These are phyloP conservation scores for Isoetes engelmannii DNA, from an alignment of 83 land plant species.

Conservation along the genomic window DNA sequence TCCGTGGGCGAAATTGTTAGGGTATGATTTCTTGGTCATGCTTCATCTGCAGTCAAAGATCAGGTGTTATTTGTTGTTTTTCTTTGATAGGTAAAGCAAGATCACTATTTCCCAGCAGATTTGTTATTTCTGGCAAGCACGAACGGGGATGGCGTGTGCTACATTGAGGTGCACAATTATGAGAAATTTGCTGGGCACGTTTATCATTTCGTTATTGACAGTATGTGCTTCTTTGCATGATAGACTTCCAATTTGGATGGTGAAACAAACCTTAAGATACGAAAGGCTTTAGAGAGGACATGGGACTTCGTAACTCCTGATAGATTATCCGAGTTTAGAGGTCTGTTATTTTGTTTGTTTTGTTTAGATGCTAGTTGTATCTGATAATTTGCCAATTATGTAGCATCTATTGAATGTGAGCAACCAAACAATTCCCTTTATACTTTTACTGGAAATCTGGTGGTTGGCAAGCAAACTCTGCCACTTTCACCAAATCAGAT, in stretches of 20 bases:
- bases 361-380: neutral
- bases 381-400: slow-evolving; percentile 2
- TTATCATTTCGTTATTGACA: slow-evolving; percentile 1
- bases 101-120: slow-evolving; percentile 93
- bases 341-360: slow-evolving; percentile 22
- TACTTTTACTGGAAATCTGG: slow-evolving; percentile 94
- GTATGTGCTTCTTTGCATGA: slow-evolving; percentile 2
- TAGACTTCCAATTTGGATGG: slow-evolving; percentile 98
- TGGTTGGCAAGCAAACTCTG: slow-evolving; percentile 68
- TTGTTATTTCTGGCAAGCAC: slow-evolving; percentile 86
- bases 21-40: slow-evolving; percentile 36
- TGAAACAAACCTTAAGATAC: slow-evolving; percentile 94
- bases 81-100: slow-evolving; percentile 63
- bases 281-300: slow-evolving; percentile 93
- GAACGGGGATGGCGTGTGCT: slow-evolving; percentile 96
- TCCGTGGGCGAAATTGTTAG: slow-evolving; percentile 86
- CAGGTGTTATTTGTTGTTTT: neutral
- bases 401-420: slow-evolving; percentile 93
- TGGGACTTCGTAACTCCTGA: slow-evolving; percentile 89
- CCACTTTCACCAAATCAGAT: slow-evolving; percentile 92
- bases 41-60: neutral
- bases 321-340: slow-evolving; percentile 77
- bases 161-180: slow-evolving; percentile 63
- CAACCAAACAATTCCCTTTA: slow-evolving; percentile 97
- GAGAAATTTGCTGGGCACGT: too few species aligned